Percentiles rank a stretch among this genome's conserved stretches.
phyloP scores from a whole-genome alignment of 2,329 filamentous ascomycete species.

The Fulvia fulva region DNA sequence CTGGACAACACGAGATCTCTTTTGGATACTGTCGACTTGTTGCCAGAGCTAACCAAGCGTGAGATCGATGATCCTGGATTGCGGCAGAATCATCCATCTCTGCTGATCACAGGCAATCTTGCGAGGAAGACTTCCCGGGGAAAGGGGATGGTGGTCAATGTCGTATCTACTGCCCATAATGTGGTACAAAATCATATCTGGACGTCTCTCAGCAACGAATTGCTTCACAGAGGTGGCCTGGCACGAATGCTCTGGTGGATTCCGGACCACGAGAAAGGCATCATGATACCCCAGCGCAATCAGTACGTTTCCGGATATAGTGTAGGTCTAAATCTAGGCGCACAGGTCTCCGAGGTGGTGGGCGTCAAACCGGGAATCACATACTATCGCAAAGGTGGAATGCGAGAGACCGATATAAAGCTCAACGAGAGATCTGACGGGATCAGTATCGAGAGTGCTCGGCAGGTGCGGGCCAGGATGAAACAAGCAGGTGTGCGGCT shows the following conservation, averaged over 20 bases:
- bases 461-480: constrained; percentile 9
- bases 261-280: constrained; percentile 55
- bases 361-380: constrained; percentile 8
- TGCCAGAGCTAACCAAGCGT: background rate
- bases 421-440: background rate
- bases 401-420: background rate
- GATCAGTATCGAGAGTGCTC: background rate
- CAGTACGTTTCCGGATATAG: background rate
- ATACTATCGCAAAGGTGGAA: background rate
- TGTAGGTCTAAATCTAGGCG: constrained; percentile 50
- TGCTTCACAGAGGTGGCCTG: constrained; percentile 69
- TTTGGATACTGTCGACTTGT: constrained; percentile 52
- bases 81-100: constrained; percentile 61
- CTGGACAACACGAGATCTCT: constrained; percentile 47
- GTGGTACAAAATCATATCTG: constrained; percentile 63
- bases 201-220: constrained; percentile 41
- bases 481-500: constrained; percentile 1
- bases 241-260: constrained; percentile 77
- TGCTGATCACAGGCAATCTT: constrained; percentile 55
- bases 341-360: constrained; percentile 48
- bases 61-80: constrained; percentile 33
- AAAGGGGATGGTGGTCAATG: background rate
- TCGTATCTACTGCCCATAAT: constrained; percentile 6
- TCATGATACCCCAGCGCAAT: constrained; percentile 54
- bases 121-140: constrained; percentile 12